phyloP scores from a whole-genome alignment of 495 filamentous ascomycete genomes.

The Lasiosphaeria miniovina region DNA sequence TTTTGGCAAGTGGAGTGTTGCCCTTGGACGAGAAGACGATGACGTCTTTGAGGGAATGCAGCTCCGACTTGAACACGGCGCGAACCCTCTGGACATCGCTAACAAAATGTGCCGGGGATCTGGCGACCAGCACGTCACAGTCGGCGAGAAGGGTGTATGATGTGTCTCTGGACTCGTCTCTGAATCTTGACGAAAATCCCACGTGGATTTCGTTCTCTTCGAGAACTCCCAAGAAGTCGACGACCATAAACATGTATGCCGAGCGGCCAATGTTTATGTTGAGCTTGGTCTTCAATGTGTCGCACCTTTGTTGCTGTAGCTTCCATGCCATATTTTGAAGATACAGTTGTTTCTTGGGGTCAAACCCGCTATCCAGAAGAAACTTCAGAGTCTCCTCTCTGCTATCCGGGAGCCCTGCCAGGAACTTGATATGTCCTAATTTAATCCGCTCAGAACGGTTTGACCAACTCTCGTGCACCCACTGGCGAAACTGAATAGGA shows the following conservation, averaged over 20 bases:
- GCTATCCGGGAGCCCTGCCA: constrained; percentile 52
- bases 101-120: constrained; percentile 73
- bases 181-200: constrained; percentile 67
- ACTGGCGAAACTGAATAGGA: constrained; percentile 50
- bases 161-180: constrained; percentile 47
- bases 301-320: constrained; percentile 54
- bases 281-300: constrained; percentile 56
- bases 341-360: constrained; percentile 54
- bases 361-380: constrained; percentile 65
- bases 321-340: constrained; percentile 56
- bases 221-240: constrained; percentile 71
- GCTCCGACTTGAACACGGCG: constrained; percentile 57
- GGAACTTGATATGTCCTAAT: constrained; percentile 37
- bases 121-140: constrained; percentile 79
- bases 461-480: constrained; percentile 48
- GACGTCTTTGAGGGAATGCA: constrained; percentile 78
- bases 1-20: constrained; percentile 65
- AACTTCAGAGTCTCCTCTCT: constrained; percentile 51
- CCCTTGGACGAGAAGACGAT: constrained; percentile 80
- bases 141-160: constrained; percentile 61
- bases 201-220: constrained; percentile 75
- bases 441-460: constrained; percentile 35
- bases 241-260: constrained; percentile 74
- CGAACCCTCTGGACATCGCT: constrained; percentile 78
- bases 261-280: constrained; percentile 73